Percentiles rank a stretch among this genome's conserved stretches.
Evolutionary conservation across 2,329 filamentous ascomycete genomes (phyloP).

Genomic region (Xylaria sp.): DNA sequence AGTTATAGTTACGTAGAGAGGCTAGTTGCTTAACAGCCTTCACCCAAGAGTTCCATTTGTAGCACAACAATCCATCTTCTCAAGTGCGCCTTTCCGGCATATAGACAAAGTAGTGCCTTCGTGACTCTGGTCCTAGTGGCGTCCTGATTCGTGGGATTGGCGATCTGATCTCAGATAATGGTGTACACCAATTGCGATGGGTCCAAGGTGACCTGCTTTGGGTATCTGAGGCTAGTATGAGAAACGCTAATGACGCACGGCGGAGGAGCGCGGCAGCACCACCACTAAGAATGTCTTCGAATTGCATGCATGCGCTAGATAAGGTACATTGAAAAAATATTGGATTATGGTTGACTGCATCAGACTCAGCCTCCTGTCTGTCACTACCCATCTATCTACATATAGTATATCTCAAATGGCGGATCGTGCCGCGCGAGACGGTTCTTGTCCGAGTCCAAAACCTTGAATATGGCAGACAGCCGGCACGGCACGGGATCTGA

Average conservation of each 20-base stretch:
- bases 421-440: constrained; percentile 46
- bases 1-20: no score
- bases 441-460: constrained; percentile 19
- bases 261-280: constrained; percentile 34
- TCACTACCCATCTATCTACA: background rate
- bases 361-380: background rate
- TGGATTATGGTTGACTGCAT: background rate
- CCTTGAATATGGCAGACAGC: constrained; percentile 18
- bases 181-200: constrained; percentile 23
- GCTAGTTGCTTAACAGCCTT: no score
- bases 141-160: constrained; percentile 28
- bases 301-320: background rate
- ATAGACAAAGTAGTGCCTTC: background rate
- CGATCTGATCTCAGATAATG: constrained; percentile 23
- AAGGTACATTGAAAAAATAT: no score
- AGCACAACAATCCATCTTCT: background rate
- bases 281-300: constrained; percentile 23
- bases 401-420: constrained; percentile 35
- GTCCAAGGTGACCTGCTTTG: constrained; percentile 35
- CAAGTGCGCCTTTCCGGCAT: background rate
- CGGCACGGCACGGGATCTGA: constrained; percentile 39
- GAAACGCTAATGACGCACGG: constrained; percentile 29
- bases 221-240: constrained; percentile 28
- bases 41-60: no score
- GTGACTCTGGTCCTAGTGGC: background rate